Evolutionary conservation across 441 rosid species (phyloP).

Genomic region (Aleurites moluccanus): DNA sequence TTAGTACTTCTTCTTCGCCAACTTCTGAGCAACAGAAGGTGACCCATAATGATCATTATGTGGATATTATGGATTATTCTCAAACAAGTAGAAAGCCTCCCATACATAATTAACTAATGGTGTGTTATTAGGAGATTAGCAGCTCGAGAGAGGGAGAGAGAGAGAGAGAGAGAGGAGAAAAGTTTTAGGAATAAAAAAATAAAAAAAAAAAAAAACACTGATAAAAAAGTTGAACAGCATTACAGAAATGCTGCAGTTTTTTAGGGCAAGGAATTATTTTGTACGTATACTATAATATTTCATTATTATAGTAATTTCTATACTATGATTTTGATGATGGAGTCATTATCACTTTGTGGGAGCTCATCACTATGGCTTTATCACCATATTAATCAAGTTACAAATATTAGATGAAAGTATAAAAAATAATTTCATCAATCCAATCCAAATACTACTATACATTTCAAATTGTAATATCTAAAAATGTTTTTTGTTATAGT

Average conservation of each 20-base stretch:
- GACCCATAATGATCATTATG: slow-evolving; percentile 23
- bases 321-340: slow-evolving; percentile 25
- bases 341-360: slow-evolving; percentile 20
- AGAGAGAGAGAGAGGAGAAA: neutral
- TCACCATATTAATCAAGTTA: neutral
- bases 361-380: slow-evolving; percentile 8
- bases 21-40: slow-evolving; percentile 17
- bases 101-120: slow-evolving; percentile 41
- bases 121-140: neutral
- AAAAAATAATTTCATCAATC: neutral
- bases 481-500: too few relatives aligned
- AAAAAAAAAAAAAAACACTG: neutral
- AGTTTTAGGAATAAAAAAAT: slow-evolving; percentile 4
- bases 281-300: slow-evolving; percentile 24
- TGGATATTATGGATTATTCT: slow-evolving; percentile 45
- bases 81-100: slow-evolving; percentile 56
- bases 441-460: neutral
- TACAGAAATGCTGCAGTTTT: slow-evolving; percentile 52
- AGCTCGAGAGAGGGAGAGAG: neutral
- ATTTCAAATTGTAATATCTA: too few relatives aligned
- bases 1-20: slow-evolving; percentile 19
- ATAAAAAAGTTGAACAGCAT: slow-evolving; percentile 31
- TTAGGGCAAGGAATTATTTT: slow-evolving; percentile 28
- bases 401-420: neutral
- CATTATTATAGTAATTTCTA: slow-evolving; percentile 1